These are phyloP conservation scores for Backusella tarrabulga DNA, from an alignment of 192 early-diverging fungal genomes.

Conservation along the genomic window DNA sequence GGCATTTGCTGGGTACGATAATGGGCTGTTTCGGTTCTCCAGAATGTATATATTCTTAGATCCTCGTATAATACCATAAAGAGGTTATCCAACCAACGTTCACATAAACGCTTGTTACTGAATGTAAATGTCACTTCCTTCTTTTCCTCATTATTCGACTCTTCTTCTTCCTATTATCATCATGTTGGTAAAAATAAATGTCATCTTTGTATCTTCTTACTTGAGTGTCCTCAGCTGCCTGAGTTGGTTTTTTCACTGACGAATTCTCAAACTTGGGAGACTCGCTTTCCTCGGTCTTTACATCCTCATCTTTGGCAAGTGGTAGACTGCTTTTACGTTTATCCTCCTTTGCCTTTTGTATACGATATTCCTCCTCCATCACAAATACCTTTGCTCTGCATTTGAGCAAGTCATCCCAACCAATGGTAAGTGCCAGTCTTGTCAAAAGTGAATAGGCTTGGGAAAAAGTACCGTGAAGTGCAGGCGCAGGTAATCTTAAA, in stretches of 20 bases:
- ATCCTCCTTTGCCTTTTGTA: constrained; percentile 75
- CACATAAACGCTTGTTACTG: constrained; percentile 95
- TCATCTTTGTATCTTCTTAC: background rate
- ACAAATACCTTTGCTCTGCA: constrained; percentile 92
- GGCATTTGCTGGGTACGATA: constrained; percentile 70
- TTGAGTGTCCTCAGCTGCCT: constrained; percentile 45
- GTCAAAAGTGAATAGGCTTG: constrained; percentile 86
- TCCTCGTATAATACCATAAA: constrained; percentile 99
- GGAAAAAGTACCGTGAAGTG: constrained; percentile 91
- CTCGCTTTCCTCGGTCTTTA: constrained; percentile 20
- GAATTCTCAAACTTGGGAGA: constrained; percentile 21
- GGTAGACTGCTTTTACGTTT: constrained; percentile 40
- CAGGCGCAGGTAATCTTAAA: constrained; percentile 83
- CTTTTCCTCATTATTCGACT: background rate
- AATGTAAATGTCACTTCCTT: constrained; percentile 69
- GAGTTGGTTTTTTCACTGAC: constrained; percentile 36
- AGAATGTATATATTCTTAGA: constrained; percentile 90
- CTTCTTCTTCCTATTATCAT: background rate
- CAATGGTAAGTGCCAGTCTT: constrained; percentile 77
- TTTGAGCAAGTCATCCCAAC: constrained; percentile 95
- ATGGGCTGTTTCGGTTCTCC: constrained; percentile 85
- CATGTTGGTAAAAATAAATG: background rate
- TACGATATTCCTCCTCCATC: constrained; percentile 98
- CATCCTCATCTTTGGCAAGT: constrained; percentile 34
- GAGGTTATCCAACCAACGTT: constrained; percentile 99